phyloP scores from a whole-genome alignment of 768 basidiomycete species.

The Boletus rubescentipes region DNA sequence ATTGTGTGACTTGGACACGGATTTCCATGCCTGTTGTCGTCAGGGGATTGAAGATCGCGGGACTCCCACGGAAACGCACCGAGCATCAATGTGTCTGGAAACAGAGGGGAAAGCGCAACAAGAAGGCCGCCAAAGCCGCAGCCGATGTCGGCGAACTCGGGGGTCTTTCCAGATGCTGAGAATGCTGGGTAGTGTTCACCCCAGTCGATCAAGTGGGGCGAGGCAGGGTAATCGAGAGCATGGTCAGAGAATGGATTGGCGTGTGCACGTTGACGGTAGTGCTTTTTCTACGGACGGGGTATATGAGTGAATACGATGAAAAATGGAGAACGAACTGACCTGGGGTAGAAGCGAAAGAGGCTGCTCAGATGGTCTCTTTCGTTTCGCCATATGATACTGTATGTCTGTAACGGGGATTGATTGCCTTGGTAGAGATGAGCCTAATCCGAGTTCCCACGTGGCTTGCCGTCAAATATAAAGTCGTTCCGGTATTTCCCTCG shows the following conservation, averaged over 20 bases:
- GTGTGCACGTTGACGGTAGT: slow-evolving; percentile 81
- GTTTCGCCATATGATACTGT: too few relatives aligned
- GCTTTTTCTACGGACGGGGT: slow-evolving; percentile 58
- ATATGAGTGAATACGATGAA: not conserved
- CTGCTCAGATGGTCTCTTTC: slow-evolving; percentile 20
- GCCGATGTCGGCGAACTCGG: slow-evolving; percentile 96
- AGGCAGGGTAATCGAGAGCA: slow-evolving; percentile 79
- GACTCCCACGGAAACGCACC: slow-evolving; percentile 55
- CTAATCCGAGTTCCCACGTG: slow-evolving; percentile 13
- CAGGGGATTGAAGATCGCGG: not conserved
- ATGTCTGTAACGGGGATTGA: too few relatives aligned
- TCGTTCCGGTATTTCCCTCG: slow-evolving; percentile 28
- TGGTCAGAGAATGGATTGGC: slow-evolving; percentile 90
- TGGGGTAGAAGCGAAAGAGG: slow-evolving; percentile 44
- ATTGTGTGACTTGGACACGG: slow-evolving; percentile 92
- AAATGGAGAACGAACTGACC: slow-evolving; percentile 30
- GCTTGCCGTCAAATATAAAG: not conserved
- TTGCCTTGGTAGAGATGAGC: too few relatives aligned
- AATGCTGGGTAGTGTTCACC: slow-evolving; percentile 76
- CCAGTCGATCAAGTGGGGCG: slow-evolving; percentile 82
- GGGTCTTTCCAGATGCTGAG: slow-evolving; percentile 53
- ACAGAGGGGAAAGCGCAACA: slow-evolving; percentile 84
- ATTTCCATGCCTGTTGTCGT: slow-evolving; percentile 84
- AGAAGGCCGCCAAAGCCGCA: slow-evolving; percentile 97
- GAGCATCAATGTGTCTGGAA: slow-evolving; percentile 90